Conservation (phyloP, 73 alveolate species). For the Blepharisma stoltei region DNA sequence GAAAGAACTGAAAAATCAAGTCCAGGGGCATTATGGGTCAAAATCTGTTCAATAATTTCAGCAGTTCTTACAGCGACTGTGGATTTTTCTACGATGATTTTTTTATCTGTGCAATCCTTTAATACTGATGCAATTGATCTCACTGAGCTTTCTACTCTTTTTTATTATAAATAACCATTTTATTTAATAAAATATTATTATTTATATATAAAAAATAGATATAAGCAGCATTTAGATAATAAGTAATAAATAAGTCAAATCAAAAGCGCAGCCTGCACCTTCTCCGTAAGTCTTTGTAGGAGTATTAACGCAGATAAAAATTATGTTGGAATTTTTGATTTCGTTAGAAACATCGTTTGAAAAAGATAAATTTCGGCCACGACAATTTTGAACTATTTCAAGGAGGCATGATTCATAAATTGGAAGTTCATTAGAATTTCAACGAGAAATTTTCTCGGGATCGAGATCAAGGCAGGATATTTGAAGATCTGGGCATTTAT, state of each 20-base stretch:
- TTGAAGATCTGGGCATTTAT: conserved; percentile 62
- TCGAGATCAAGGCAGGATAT: conserved; percentile 72
- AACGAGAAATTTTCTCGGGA: conserved; percentile 58
- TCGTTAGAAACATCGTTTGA: conserved; percentile 64
- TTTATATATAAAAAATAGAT: not conserved
- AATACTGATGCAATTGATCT: conserved; percentile 38
- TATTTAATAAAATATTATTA: too few relatives aligned
- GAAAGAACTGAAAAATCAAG: conserved; percentile 70
- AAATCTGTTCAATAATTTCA: conserved; percentile 48
- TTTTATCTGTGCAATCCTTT: conserved; percentile 33
- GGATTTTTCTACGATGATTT: conserved; percentile 83
- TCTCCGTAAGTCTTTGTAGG: conserved; percentile 73
- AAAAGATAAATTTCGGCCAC: conserved; percentile 69
- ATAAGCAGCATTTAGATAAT: too few relatives aligned
- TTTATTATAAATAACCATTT: not conserved
- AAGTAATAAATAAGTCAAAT: conserved; percentile 61
- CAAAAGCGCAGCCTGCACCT: conserved; percentile 76
- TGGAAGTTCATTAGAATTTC: conserved; percentile 64
- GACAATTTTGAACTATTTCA: conserved; percentile 45
- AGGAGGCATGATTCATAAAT: conserved; percentile 72
- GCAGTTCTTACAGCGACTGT: conserved; percentile 96
- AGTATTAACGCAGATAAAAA: conserved; percentile 57
- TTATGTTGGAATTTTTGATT: conserved; percentile 51
- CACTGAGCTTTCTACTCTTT: conserved; percentile 52
- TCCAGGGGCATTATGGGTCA: conserved; percentile 36